A percentile compares a stretch with the other conserved stretches of the same genome.
phyloP scores from a whole-genome alignment of 176 grass and related monocot genomes.

The Miscanthus lutarioriparius region DNA sequence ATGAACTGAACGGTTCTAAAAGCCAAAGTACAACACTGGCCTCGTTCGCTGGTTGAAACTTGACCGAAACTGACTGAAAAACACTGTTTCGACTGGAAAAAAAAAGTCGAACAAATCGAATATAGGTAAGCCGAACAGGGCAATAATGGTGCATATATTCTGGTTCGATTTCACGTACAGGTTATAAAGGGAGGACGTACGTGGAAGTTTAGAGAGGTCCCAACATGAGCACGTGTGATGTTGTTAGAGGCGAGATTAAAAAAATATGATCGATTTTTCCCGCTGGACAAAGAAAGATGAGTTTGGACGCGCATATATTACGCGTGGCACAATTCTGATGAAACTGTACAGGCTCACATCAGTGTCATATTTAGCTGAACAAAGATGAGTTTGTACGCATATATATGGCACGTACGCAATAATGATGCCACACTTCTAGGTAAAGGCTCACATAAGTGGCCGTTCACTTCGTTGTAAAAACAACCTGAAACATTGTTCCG shows the following conservation, averaged over 20 bases:
- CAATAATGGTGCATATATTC: neutral
- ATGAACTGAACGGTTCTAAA: neutral
- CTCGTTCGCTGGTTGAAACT: too few species aligned
- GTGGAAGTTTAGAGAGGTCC: neutral
- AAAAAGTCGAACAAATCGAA: too few species aligned
- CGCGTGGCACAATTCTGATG: neutral
- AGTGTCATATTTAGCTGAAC: too few species aligned
- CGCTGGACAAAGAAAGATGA: neutral
- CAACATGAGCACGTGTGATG: neutral
- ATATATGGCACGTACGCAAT: too few species aligned
- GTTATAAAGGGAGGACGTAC: neutral
- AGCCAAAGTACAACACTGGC: neutral
- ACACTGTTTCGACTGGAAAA: too few species aligned
- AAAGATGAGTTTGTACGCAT: too few species aligned
- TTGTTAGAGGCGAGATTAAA: neutral
- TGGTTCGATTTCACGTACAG: neutral
- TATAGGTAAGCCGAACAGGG: too few species aligned
- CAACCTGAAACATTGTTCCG: too few species aligned
- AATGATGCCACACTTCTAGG: too few species aligned
- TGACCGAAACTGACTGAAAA: too few species aligned
- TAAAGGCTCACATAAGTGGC: too few species aligned
- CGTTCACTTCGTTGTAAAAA: too few species aligned
- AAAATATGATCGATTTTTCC: neutral
- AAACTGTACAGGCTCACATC: neutral
- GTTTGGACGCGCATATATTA: neutral